These are phyloP conservation scores for Tolypocladium tropicale DNA, from an alignment of 2,329 filamentous ascomycete genomes.

Conservation along the genomic window DNA sequence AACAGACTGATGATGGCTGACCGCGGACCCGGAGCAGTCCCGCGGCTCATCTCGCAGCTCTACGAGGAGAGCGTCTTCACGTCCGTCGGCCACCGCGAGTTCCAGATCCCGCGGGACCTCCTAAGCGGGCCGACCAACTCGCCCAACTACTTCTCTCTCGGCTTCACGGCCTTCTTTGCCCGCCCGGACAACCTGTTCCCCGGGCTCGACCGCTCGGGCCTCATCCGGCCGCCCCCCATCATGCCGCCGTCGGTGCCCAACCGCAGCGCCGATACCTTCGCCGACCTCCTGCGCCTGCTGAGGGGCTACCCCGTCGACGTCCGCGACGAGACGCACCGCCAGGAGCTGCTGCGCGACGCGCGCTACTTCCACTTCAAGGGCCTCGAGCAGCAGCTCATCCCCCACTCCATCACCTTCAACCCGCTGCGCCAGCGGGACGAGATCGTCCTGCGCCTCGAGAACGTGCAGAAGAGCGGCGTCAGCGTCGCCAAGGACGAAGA, in stretches of 20 bases:
- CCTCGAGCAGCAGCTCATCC: conserved; percentile 76
- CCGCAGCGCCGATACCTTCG: conserved; percentile 73
- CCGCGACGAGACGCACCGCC: conserved; percentile 63
- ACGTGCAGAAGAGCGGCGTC: conserved; percentile 81
- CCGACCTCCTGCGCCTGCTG: conserved; percentile 70
- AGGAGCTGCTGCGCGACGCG: conserved; percentile 71
- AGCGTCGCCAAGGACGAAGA: conserved; percentile 44
- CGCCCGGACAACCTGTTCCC: conserved; percentile 74
- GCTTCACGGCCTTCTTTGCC: conserved; percentile 81
- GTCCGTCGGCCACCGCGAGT: conserved; percentile 75
- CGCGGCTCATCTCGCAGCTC: conserved; percentile 79
- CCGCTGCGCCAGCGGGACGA: conserved; percentile 57
- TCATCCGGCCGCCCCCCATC: conserved; percentile 81
- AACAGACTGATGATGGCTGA: not conserved
- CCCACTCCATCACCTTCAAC: conserved; percentile 68
- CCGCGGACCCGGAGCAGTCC: conserved; percentile 49
- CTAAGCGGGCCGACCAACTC: conserved; percentile 79
- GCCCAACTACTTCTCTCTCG: conserved; percentile 93
- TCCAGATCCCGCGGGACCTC: conserved; percentile 81
- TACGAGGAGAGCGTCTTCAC: conserved; percentile 90
- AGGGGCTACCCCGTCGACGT: conserved; percentile 77
- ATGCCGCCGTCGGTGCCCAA: conserved; percentile 71
- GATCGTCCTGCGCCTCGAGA: conserved; percentile 70
- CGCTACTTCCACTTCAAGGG: conserved; percentile 91
- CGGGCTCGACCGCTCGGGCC: conserved; percentile 64